Evolutionary conservation across 148 eudicot species (phyloP), one percentile per base, ranked within the genome.

Genomic region (Vaccinium myrtillus): DNA sequence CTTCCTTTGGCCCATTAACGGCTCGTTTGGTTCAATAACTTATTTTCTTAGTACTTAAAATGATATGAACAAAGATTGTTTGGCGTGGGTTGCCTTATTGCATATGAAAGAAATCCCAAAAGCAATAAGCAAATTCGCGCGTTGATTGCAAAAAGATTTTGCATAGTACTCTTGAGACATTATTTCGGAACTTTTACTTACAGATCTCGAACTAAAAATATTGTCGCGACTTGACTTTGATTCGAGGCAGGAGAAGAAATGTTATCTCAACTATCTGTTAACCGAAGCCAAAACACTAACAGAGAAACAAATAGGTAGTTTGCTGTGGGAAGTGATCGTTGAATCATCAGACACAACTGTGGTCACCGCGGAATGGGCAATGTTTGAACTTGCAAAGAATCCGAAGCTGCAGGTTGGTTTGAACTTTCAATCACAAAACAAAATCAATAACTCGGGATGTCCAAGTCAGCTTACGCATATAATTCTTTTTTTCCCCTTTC

Each of bases 261-360:
- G 91, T 67, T 95, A 93, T 83, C 90, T 95, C 12, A 91, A 90
- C 78, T 89, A 86, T 85, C 81, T 96, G 92, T 73, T 92, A 80
- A 81, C 91, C 0, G 98, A 95, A 88, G 95, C 87, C 55, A 89
- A 88, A 65, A 82, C 89, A 10, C 65, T 96, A 49, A 63, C 98
- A 27, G 96, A 92, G 55, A 82, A 84, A 56, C 93, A 96, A 84
- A 79, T 93, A 8, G 86, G 87, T n/a, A 92, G 94, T 94, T 87
- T 94, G 78, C 86, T 91, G 5, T 96, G 98, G 99, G 99, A 96
- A 89, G 91, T 92, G 53, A 90, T 95, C 43, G 92, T 95, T 14
- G 99, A 94, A 91, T 80, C 94, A 83, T 91, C 98, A 1, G 98
- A 96, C 58, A 95, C 99, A 15, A 93, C 96, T 6, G 50, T 95